phyloP scores from a whole-genome alignment of 2,329 filamentous ascomycete species.

The Rhynchosporium agropyri region DNA sequence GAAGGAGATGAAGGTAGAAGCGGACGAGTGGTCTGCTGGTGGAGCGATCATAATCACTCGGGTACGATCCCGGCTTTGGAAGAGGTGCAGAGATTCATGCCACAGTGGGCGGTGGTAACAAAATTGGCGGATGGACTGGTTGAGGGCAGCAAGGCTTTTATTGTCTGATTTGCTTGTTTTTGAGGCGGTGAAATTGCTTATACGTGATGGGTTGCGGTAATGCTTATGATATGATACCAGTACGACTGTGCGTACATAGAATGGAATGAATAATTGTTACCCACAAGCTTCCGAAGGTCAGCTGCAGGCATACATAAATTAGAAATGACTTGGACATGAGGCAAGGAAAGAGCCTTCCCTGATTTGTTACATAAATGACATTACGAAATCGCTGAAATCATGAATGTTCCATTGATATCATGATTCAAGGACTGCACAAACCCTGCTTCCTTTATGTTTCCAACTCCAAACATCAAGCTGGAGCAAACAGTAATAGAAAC shows the following conservation, averaged over 20 bases:
- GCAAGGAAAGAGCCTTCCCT: too few species aligned
- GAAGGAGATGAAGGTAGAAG: slow-evolving; percentile 50
- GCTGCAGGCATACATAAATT: too few species aligned
- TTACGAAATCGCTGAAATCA: too few species aligned
- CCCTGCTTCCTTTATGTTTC: too few species aligned
- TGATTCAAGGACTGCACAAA: too few species aligned
- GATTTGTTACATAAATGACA: too few species aligned
- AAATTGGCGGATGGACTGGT: slow-evolving; percentile 80
- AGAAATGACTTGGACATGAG: too few species aligned
- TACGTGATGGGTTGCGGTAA: not conserved
- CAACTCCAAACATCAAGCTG: too few species aligned
- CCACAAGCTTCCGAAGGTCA: too few species aligned
- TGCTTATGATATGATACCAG: not conserved
- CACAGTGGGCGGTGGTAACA: slow-evolving; percentile 76
- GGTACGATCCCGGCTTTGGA: slow-evolving; percentile 81
- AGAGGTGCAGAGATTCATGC: slow-evolving; percentile 75
- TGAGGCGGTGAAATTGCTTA: slow-evolving; percentile 1
- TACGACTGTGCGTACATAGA: slow-evolving; percentile 10
- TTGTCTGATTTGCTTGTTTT: slow-evolving; percentile 31
- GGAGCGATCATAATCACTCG: slow-evolving; percentile 79
- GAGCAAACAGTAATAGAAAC: too few species aligned
- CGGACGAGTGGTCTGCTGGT: slow-evolving; percentile 76
- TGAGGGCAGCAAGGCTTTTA: slow-evolving; percentile 71
- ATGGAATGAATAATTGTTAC: not conserved
- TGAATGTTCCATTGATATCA: too few species aligned